A percentile compares a stretch with the other conserved stretches of the same genome.
Conservation (phyloP, 305 asterid species). For the Solanum hybrid region DNA sequence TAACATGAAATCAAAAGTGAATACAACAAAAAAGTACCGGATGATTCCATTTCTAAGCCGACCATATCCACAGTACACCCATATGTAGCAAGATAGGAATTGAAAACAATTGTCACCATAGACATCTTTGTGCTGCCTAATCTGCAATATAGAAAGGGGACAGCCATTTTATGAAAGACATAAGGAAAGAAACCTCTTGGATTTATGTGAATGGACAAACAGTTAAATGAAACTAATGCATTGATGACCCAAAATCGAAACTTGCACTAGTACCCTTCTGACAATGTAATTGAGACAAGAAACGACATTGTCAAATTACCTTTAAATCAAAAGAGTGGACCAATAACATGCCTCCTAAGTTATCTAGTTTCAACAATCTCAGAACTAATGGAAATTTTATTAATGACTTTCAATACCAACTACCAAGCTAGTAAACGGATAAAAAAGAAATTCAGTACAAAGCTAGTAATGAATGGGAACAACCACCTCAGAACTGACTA, state of each 20-base stretch:
- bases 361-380: background rate
- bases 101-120: constrained; percentile 47
- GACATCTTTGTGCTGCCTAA: constrained; percentile 76
- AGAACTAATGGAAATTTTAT: background rate
- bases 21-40: constrained; percentile 35
- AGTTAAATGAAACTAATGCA: background rate
- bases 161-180: background rate
- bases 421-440: background rate
- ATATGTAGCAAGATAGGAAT: constrained; percentile 64
- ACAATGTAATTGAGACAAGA: background rate
- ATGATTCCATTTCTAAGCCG: constrained; percentile 60
- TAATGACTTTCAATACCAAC: background rate
- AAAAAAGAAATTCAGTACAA: background rate
- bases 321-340: background rate
- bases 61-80: constrained; percentile 81
- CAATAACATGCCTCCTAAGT: background rate
- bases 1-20: constrained; percentile 1
- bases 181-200: background rate
- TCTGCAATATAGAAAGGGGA: constrained; percentile 24
- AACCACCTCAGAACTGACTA: background rate
- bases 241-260: background rate
- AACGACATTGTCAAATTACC: background rate
- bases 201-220: background rate
- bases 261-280: background rate
- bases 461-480: background rate